phyloP scores from a whole-genome alignment of 495 filamentous ascomycete genomes.

The Neurospora sp. region DNA sequence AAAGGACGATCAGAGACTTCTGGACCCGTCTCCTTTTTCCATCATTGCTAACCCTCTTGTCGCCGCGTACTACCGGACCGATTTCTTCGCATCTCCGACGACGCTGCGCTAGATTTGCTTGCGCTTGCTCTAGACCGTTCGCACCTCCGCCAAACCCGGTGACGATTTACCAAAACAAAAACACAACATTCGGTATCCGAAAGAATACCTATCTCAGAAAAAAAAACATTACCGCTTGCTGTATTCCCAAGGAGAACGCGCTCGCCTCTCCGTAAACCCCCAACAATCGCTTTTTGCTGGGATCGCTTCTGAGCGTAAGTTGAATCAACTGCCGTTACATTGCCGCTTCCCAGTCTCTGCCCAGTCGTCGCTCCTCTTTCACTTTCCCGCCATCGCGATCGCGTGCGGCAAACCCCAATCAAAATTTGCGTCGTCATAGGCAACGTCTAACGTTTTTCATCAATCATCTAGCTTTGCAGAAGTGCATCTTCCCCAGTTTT shows the following conservation, averaged over 20 bases:
- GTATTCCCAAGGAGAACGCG: not conserved
- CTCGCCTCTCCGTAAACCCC: not conserved
- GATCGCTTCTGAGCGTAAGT: conserved; percentile 25
- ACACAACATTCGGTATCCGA: conserved; percentile 9
- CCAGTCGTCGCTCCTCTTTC: not conserved
- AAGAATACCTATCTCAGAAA: conserved; percentile 3
- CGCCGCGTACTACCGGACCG: conserved; percentile 7
- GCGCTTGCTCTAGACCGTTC: conserved; percentile 8
- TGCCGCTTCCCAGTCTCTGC: not conserved
- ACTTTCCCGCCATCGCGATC: not conserved
- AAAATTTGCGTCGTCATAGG: not conserved
- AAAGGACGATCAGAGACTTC: not conserved
- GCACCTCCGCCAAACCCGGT: conserved; percentile 13
- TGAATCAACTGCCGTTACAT: not conserved
- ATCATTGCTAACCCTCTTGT: conserved; percentile 7
- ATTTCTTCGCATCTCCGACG: conserved; percentile 7
- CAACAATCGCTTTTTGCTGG: conserved; percentile 18
- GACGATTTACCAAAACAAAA: conserved; percentile 16
- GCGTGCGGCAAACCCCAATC: not conserved
- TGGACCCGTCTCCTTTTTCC: conserved; percentile 1
- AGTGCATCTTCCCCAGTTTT: conserved; percentile 20
- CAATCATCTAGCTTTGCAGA: conserved; percentile 7
- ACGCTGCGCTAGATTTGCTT: conserved; percentile 9
- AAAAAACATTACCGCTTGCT: conserved; percentile 1
- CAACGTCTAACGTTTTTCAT: not conserved